Conservation (phyloP, 148 eudicot genomes). For the Polygonum maritimum region DNA sequence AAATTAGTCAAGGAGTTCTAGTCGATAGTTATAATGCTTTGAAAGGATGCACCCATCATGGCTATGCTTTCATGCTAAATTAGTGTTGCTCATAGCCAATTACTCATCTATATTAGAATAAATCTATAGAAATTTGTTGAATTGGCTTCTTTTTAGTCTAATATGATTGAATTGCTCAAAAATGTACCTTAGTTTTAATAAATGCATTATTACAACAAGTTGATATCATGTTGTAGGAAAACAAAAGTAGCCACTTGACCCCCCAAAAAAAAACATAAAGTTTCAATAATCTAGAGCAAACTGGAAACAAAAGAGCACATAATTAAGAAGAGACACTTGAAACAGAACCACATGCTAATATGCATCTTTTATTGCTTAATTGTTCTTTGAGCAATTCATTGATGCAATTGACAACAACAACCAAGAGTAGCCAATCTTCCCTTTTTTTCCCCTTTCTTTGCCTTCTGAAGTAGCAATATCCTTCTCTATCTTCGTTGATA, state of each 20-base stretch:
- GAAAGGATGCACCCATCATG: not conserved
- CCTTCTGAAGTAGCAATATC: not conserved
- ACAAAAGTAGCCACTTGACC: not conserved
- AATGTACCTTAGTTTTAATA: not conserved
- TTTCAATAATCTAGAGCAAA: not conserved
- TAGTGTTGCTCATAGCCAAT: not conserved
- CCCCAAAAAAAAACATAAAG: not conserved
- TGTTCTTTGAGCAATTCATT: not conserved
- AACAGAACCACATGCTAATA: not conserved
- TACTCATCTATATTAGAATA: not conserved
- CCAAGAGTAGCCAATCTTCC: not conserved
- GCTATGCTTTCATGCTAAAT: not conserved
- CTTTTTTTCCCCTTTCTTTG: not conserved
- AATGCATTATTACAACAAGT: not conserved
- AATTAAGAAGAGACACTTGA: not conserved
- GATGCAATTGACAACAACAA: not conserved
- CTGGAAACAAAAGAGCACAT: not conserved
- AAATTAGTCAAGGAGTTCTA: not conserved
- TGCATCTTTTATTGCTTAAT: not conserved
- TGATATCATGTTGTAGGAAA: not conserved
- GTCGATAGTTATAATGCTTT: not conserved
- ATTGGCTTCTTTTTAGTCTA: not conserved
- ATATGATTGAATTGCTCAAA: not conserved
- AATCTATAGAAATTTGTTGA: not conserved
- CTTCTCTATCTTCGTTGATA: not conserved